phyloP scores from a whole-genome alignment of 202 grass and related monocot species.

The Hordeum pubiflorum region DNA sequence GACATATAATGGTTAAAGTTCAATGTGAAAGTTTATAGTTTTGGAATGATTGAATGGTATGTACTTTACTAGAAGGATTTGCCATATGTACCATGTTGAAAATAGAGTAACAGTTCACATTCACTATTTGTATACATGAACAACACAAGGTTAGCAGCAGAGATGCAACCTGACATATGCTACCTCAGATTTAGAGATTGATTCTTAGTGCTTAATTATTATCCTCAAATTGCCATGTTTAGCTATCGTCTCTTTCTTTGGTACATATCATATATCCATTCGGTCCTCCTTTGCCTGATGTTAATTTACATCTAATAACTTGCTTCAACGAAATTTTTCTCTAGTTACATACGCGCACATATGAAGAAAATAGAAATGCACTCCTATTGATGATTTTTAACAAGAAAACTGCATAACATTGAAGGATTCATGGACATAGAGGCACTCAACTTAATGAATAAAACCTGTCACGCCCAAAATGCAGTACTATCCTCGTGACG shows the following conservation, averaged over 20 bases:
- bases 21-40: constrained; percentile 5
- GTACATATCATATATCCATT: background rate
- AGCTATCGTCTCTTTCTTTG: background rate
- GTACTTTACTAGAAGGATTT: constrained; percentile 1
- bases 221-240: background rate
- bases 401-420: background rate
- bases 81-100: background rate
- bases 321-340: background rate
- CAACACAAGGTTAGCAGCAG: background rate
- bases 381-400: background rate
- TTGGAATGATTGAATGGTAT: background rate
- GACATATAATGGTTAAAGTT: background rate
- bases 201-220: background rate
- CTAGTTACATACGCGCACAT: background rate
- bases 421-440: background rate
- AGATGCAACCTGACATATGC: background rate
- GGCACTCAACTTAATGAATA: background rate
- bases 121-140: background rate
- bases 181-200: background rate
- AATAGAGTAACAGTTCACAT: background rate
- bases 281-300: background rate
- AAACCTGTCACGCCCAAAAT: background rate
- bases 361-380: background rate
- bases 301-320: background rate
- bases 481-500: too few relatives aligned